Conservation (phyloP, 345 rosid genomes). For the Brassica juncea region DNA sequence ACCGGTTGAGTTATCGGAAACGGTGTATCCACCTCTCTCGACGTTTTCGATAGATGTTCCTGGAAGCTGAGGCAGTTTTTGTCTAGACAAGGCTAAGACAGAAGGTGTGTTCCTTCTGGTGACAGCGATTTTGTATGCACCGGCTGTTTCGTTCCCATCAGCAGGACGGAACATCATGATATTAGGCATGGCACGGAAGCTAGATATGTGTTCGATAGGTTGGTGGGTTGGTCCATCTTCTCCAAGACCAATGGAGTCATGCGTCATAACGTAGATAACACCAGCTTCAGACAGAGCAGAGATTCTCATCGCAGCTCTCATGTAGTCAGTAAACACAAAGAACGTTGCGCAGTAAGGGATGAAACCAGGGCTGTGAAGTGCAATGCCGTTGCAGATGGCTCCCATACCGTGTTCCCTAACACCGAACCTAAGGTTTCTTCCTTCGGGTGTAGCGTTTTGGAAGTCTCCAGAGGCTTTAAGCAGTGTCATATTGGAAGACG, state of each 20-base stretch:
- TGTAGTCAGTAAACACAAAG: constrained; percentile 99
- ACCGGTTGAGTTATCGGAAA: constrained; percentile 81
- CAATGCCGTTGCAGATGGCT: constrained; percentile 91
- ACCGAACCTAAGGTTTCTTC: constrained; percentile 85
- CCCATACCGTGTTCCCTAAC: constrained; percentile 99
- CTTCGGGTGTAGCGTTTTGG: constrained; percentile 88
- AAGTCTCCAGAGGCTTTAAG: constrained; percentile 29
- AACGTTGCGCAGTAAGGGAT: constrained; percentile 98
- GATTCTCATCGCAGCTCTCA: constrained; percentile 96
- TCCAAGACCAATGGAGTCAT: constrained; percentile 97
- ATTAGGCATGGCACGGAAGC: constrained; percentile 99
- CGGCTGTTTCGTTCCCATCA: constrained; percentile 97
- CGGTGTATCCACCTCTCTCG: constrained; percentile 78
- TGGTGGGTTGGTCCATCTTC: constrained; percentile 99
- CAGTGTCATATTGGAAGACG: constrained; percentile 21
- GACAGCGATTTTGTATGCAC: constrained; percentile 86
- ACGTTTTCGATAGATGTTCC: constrained; percentile 94
- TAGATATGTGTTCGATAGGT: constrained; percentile 91
- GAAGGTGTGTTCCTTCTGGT: constrained; percentile 68
- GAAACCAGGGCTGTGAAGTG: constrained; percentile 84
- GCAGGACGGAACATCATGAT: constrained; percentile 96
- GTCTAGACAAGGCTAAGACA: neutral
- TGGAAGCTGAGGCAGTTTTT: constrained; percentile 16
- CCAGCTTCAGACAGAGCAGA: constrained; percentile 85
- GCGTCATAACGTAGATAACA: constrained; percentile 98